A percentile compares a stretch with the other conserved stretches of the same genome.
Evolutionary conservation across 306 rosid species (phyloP).

Genomic region (Quercus mongolica): DNA sequence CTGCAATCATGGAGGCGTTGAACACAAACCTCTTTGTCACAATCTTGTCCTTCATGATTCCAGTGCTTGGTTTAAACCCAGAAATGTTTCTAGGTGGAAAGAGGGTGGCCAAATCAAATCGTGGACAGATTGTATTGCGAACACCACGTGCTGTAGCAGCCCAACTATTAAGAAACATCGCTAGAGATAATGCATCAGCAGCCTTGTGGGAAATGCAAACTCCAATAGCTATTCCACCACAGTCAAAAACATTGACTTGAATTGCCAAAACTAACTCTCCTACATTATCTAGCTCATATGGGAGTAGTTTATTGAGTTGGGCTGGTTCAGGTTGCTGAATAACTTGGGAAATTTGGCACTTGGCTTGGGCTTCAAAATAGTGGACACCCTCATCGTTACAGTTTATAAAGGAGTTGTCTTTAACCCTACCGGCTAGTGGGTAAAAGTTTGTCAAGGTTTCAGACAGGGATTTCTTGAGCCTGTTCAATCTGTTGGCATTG

Average conservation of each 20-base stretch:
- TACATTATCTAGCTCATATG: neutral
- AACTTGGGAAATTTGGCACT: neutral
- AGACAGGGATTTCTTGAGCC: slow-evolving; percentile 10
- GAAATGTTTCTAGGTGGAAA: slow-evolving; percentile 13
- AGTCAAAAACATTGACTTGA: slow-evolving; percentile 21
- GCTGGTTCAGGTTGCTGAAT: slow-evolving; percentile 2
- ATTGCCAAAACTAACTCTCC: slow-evolving; percentile 15
- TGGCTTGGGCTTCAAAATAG: slow-evolving; percentile 3
- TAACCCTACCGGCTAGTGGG: slow-evolving; percentile 5
- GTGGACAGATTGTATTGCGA: neutral
- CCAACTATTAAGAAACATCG: slow-evolving; percentile 29
- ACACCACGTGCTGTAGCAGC: slow-evolving; percentile 6
- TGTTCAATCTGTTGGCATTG: neutral
- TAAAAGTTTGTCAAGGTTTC: slow-evolving; percentile 8
- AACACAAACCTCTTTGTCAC: slow-evolving; percentile 19
- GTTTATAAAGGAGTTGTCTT: neutral
- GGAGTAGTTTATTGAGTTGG: slow-evolving; percentile 19
- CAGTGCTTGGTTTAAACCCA: neutral
- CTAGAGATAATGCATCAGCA: slow-evolving; percentile 21
- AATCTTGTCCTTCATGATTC: slow-evolving; percentile 8
- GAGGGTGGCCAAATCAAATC: slow-evolving; percentile 14
- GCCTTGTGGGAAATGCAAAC: slow-evolving; percentile 30
- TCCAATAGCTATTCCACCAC: slow-evolving; percentile 26
- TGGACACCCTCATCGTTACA: neutral
- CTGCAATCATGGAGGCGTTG: slow-evolving; percentile 11